A percentile compares a stretch with the other conserved stretches of the same genome.
These are phyloP conservation scores for Trifolium fragiferum DNA, from an alignment of 306 rosid genomes.

Conservation along the genomic window DNA sequence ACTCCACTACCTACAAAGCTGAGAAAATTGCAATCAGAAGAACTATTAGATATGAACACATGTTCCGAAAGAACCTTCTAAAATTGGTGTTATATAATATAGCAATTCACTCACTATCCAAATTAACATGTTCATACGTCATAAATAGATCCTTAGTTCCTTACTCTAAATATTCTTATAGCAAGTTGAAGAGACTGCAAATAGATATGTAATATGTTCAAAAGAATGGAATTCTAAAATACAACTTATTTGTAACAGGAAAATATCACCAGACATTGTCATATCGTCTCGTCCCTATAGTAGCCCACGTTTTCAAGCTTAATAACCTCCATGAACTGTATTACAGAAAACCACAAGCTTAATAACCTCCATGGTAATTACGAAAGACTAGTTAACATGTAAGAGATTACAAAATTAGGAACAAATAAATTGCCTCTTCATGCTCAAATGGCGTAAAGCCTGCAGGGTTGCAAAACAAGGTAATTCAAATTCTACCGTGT, in stretches of 20 bases:
- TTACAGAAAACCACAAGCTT: conserved; percentile 10
- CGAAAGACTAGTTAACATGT: background rate
- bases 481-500: too few relatives aligned
- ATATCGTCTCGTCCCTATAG: conserved; percentile 89
- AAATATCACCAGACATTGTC: conserved; percentile 84
- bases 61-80: conserved; percentile 12
- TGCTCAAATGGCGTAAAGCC: too few relatives aligned
- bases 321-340: conserved; percentile 96
- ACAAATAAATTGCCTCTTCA: conserved; percentile 83
- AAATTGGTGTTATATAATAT: background rate
- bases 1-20: conserved; percentile 96
- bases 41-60: conserved; percentile 29
- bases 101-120: conserved; percentile 14
- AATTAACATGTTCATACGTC: background rate
- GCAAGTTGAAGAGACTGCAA: conserved; percentile 20
- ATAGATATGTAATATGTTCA: conserved; percentile 15
- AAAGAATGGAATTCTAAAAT: background rate
- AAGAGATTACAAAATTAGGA: background rate
- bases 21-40: conserved; percentile 44
- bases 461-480: too few relatives aligned
- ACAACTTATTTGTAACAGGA: conserved; percentile 90
- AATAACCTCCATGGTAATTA: conserved; percentile 2
- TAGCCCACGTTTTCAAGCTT: conserved; percentile 95
- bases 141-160: conserved; percentile 5
- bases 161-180: conserved; percentile 9